A percentile compares a stretch with the other conserved stretches of the same genome.
phyloP scores from a whole-genome alignment of 2,329 filamentous ascomycete species.

The Colletotrichum chrysophilum region DNA sequence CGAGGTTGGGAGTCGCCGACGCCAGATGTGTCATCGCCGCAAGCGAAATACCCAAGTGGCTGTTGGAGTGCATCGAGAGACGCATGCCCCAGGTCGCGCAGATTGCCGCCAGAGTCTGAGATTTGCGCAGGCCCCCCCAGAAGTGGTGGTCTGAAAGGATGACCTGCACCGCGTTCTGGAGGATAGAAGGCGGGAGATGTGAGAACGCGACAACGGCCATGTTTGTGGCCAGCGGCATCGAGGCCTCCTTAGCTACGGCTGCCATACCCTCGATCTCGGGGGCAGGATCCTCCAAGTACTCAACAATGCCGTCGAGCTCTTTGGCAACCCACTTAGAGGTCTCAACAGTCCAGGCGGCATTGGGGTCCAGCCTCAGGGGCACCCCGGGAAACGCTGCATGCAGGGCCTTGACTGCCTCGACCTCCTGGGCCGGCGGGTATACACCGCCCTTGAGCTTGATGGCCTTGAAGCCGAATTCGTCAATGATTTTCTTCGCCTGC shows the following conservation, averaged over 20 bases:
- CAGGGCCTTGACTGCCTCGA: slow-evolving; percentile 42
- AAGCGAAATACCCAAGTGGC: slow-evolving; percentile 45
- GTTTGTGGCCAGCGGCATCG: slow-evolving; percentile 47
- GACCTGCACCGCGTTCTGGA: slow-evolving; percentile 44
- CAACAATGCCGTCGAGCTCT: slow-evolving; percentile 39
- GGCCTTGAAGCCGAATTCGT: slow-evolving; percentile 47
- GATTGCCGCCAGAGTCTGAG: slow-evolving; percentile 41
- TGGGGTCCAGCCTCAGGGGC: slow-evolving; percentile 42
- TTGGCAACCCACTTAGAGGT: slow-evolving; percentile 43
- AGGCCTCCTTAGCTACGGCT: slow-evolving; percentile 41
- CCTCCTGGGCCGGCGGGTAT: slow-evolving; percentile 42
- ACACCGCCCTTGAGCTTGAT: slow-evolving; percentile 50
- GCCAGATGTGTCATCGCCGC: slow-evolving; percentile 49
- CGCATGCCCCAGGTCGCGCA: slow-evolving; percentile 44
- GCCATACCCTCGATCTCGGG: slow-evolving; percentile 47
- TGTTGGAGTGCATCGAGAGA: slow-evolving; percentile 49
- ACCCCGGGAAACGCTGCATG: slow-evolving; percentile 39
- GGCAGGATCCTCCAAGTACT: slow-evolving; percentile 45
- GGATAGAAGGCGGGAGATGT: slow-evolving; percentile 42
- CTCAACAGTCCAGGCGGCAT: slow-evolving; percentile 43
- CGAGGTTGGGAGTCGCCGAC: slow-evolving; percentile 43
- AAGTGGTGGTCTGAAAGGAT: slow-evolving; percentile 47
- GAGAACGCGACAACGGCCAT: slow-evolving; percentile 47
- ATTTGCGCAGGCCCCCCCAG: slow-evolving; percentile 46
- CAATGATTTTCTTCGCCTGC: slow-evolving; percentile 41